A percentile compares a stretch with the other conserved stretches of the same genome.
Evolutionary conservation across 2,329 filamentous ascomycete species (phyloP).

Genomic region (Phialophora chinensis): DNA sequence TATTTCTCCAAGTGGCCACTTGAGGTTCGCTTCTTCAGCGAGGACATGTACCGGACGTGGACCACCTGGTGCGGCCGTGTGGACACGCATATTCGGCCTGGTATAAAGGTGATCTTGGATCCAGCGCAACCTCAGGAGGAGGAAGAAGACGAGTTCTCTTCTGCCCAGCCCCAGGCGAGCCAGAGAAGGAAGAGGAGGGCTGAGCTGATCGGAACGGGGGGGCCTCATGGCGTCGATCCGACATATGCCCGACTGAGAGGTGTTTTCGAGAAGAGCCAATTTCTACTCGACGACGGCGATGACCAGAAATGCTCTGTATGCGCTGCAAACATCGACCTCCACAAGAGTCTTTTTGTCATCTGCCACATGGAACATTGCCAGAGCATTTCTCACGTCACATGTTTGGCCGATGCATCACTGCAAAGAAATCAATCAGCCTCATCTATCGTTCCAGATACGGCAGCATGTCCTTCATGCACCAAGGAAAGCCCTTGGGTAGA

Average conservation of each 20-base stretch:
- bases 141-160: constrained; percentile 35
- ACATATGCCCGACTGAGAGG: constrained; percentile 58
- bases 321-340: constrained; percentile 45
- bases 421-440: constrained; percentile 47
- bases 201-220: constrained; percentile 43
- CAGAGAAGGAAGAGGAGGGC: constrained; percentile 34
- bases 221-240: constrained; percentile 57
- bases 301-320: constrained; percentile 58
- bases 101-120: constrained; percentile 64
- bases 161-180: constrained; percentile 37
- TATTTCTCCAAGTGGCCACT: constrained; percentile 87
- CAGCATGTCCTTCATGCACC: constrained; percentile 73
- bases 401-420: constrained; percentile 61
- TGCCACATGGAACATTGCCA: constrained; percentile 59
- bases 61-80: constrained; percentile 60
- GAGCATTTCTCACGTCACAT: constrained; percentile 61
- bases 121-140: constrained; percentile 36
- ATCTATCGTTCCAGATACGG: constrained; percentile 68
- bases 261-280: constrained; percentile 59
- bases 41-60: constrained; percentile 75
- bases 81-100: constrained; percentile 54
- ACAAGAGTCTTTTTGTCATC: constrained; percentile 54
- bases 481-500: constrained; percentile 70
- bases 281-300: constrained; percentile 48
- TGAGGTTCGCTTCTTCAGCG: constrained; percentile 75